Evolutionary conservation across 1,139 yeast genomes (phyloP).

Genomic region (Debaryomycetaceae sp.): DNA sequence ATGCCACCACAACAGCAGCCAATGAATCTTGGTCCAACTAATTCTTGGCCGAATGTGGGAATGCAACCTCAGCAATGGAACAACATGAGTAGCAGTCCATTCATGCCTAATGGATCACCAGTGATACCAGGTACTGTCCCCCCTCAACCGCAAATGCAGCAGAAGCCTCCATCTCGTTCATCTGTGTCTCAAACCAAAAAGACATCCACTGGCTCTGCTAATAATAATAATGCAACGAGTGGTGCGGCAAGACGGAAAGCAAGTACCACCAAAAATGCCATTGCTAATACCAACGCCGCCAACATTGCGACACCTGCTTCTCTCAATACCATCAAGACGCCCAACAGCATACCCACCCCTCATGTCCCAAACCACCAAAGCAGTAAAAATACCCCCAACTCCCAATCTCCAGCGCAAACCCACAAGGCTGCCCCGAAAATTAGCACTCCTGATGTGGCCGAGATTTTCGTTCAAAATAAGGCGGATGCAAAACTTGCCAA

Average conservation of each 20-base stretch:
- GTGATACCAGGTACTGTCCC: conserved; percentile 10
- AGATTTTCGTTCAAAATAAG: conserved; percentile 20
- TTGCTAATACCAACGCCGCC: conserved; percentile 31
- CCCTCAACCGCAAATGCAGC: conserved; percentile 12
- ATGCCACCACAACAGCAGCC: conserved; percentile 9
- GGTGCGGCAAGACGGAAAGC: conserved; percentile 21
- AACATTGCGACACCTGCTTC: conserved; percentile 42
- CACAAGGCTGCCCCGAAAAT: conserved; percentile 8
- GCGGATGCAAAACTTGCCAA: conserved; percentile 36
- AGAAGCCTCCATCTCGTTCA: conserved; percentile 8
- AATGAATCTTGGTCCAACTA: conserved; percentile 13
- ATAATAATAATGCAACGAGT: conserved; percentile 9
- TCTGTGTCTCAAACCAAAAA: conserved; percentile 15
- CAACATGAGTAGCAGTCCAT: conserved; percentile 18
- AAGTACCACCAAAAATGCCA: conserved; percentile 19
- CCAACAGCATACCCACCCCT: conserved; percentile 45
- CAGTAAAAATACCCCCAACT: conserved; percentile 42
- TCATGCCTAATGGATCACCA: conserved; percentile 24
- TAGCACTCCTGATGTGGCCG: conserved; percentile 21
- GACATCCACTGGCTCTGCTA: conserved; percentile 10
- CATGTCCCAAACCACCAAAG: conserved; percentile 35
- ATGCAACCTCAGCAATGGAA: conserved; percentile 8
- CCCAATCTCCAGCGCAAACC: conserved; percentile 33
- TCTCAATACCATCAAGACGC: conserved; percentile 40
- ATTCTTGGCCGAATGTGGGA: conserved; percentile 1